Base-by-base conservation (phyloP, 2,329 filamentous ascomycete genomes). In the Penicillium brevicompactum region DNA sequence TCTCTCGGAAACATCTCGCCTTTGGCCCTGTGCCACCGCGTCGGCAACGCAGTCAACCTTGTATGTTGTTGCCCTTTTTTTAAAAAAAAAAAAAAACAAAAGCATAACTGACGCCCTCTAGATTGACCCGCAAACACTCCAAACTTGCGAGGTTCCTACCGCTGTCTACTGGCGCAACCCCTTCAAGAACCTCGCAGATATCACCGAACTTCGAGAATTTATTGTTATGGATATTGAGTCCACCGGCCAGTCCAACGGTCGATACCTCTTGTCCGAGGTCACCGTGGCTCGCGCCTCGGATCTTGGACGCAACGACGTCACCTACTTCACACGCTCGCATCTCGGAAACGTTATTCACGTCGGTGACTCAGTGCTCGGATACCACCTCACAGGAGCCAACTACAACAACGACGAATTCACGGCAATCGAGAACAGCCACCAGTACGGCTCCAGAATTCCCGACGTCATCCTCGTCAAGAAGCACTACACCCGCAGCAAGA, bases 401-500 rank as follows among this genome's bases (percentile, higher is more conserved):
- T 97, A 93, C 82, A 97, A 99, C 82, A 94, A 92, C 70, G 80
- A 83, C 9, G 84, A 95, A 64, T 92, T 89, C 64, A 92, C 96
- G 65, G 89, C 87, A 5, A 83, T 97, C 32, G 92, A 97, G 74
- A 76, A 83, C 48, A 91, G 87, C 50, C 86, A 86, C 72, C 86
- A 87, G 48, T 93, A 95, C 76, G 80, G 85, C 2, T 88, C 87
- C 3, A 86, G 83, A 3, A 90, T 99, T 53, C 94, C 94, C 0
- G 94, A 99, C 68, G 94, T 97, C 0, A 78, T 99, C 6, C 83
- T 99, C 3, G 91, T 99, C 73, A 97, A 96, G 91, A 99, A 99
- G 76, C 87, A 91, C 82, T 99, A 95, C 77, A 86, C 89, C 55
- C 86, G 90, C 66, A 89, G 89, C 76, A 87, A 89, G 80, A 96